Evolutionary conservation across 2,329 filamentous ascomycete species (phyloP).

Genomic region (Dryadomyces quercivorus): DNA sequence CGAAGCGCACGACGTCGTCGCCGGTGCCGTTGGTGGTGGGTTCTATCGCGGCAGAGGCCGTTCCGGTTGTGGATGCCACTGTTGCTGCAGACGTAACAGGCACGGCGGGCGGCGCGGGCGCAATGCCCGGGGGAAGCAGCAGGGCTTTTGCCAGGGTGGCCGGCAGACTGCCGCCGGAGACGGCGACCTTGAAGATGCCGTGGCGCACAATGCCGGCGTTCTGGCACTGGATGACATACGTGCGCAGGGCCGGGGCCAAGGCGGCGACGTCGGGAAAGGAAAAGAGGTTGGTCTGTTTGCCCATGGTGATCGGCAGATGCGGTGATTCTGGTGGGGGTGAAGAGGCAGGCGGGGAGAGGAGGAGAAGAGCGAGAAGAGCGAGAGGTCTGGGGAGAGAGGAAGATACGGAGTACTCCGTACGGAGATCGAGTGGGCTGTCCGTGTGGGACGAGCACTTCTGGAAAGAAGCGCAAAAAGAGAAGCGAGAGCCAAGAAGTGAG

Average conservation of each 20-base stretch:
- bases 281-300: constrained; percentile 60
- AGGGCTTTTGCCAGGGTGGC: constrained; percentile 78
- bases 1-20: constrained; percentile 59
- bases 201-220: constrained; percentile 70
- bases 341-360: neutral
- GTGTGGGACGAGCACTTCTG: neutral
- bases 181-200: constrained; percentile 75
- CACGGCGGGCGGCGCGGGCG: neutral
- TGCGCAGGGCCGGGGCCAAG: constrained; percentile 65
- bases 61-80: constrained; percentile 13
- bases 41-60: neutral
- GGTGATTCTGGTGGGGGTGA: neutral
- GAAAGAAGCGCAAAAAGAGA: neutral
- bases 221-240: constrained; percentile 74
- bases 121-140: constrained; percentile 39
- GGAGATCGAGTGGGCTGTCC: neutral
- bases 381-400: too few species aligned
- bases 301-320: constrained; percentile 27
- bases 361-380: too few species aligned
- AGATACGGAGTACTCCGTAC: too few species aligned
- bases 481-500: too few species aligned
- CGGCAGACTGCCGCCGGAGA: constrained; percentile 89
- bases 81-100: neutral
- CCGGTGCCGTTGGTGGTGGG: constrained; percentile 16
- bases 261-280: constrained; percentile 58